phyloP scores from a whole-genome alignment of 1,284 basidiomycete species.

The Rhizoctonia solani region DNA sequence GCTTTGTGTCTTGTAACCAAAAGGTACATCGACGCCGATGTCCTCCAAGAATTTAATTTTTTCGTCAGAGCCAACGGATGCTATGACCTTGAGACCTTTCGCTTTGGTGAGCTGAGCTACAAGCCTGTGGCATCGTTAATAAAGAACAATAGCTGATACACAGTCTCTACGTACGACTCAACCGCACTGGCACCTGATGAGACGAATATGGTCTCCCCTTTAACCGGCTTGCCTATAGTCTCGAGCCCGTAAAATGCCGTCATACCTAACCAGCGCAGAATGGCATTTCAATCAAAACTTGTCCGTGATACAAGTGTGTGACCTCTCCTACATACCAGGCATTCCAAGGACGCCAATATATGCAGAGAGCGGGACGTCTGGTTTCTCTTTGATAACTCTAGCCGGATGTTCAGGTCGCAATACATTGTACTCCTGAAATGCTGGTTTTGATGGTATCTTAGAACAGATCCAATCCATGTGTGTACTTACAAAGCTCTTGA shows the following conservation, averaged over 20 bases:
- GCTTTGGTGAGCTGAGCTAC: constrained; percentile 49
- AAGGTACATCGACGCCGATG: constrained; percentile 49
- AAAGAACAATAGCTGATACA: not conserved
- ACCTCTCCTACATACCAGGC: too few species aligned
- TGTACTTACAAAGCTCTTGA: not conserved
- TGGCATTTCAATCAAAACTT: too few species aligned
- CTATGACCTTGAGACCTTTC: constrained; percentile 50
- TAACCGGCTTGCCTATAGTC: not conserved
- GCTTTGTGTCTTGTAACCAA: constrained; percentile 47
- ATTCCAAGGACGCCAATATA: constrained; percentile 45
- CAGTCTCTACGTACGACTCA: constrained; percentile 39
- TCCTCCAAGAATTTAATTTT: constrained; percentile 49
- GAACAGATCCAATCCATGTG: not conserved
- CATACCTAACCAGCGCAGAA: constrained; percentile 43
- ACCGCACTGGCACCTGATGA: constrained; percentile 44
- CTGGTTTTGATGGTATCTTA: not conserved
- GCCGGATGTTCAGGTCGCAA: not conserved
- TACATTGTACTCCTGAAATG: not conserved
- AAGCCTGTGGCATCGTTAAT: constrained; percentile 37
- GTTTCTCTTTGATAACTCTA: constrained; percentile 31
- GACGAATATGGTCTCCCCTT: constrained; percentile 43
- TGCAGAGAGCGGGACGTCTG: constrained; percentile 35
- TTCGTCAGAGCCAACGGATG: constrained; percentile 49
- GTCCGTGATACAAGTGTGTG: constrained; percentile 15
- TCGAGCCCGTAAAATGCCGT: constrained; percentile 47